Evolutionary conservation across 2,329 filamentous ascomycete genomes (phyloP), one percentile per base, ranked within the genome.

Genomic region (Madurella mycetomatis): DNA sequence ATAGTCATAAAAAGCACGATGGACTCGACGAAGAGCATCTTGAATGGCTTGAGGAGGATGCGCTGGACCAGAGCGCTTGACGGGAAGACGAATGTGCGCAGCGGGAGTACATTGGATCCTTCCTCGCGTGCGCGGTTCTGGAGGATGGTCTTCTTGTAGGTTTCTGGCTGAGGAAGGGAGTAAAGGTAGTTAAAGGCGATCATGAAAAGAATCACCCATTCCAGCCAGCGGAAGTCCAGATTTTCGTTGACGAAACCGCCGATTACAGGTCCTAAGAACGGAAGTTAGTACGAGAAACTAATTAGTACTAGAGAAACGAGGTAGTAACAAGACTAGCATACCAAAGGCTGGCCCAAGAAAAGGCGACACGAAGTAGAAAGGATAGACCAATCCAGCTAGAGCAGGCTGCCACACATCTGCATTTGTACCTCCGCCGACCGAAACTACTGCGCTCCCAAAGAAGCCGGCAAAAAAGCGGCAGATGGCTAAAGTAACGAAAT

Each of bases 11-110:
- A 77, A 56, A 78, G 75, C 9, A 79, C 74, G 9, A 80, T 76
- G 1, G 78, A 76, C 60, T 80, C 77, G 12, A 72, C 73, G 51
- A 75, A 64, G 9, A 80, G 72, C 60, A 80, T 72, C 31, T 70
- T 67, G n/a, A 75, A 54, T 0, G 73, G 72, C 31, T 46, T 50
- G 34, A 51, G 56, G 1, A 76, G 62, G 30, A 76, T 72, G 49
- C 48, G 48, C 31, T 51, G 47, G 16, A 55, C 13, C 11, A 42
- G 7, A 25, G 43, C 39, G 25, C 25, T 34, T 7, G 43, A 52
- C 9, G 50, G 37, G 39, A 47, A 42, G 19, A 25, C 17, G 9
- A 43, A 3, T 13, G 43, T 44, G 25, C 17, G 5, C 5, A 41
- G 9, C 17, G 19, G 12, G 1, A 34, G 17, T 4, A 19, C n/a